phyloP scores from a whole-genome alignment of 2,329 filamentous ascomycete species.

The Neofusicoccum ribis region DNA sequence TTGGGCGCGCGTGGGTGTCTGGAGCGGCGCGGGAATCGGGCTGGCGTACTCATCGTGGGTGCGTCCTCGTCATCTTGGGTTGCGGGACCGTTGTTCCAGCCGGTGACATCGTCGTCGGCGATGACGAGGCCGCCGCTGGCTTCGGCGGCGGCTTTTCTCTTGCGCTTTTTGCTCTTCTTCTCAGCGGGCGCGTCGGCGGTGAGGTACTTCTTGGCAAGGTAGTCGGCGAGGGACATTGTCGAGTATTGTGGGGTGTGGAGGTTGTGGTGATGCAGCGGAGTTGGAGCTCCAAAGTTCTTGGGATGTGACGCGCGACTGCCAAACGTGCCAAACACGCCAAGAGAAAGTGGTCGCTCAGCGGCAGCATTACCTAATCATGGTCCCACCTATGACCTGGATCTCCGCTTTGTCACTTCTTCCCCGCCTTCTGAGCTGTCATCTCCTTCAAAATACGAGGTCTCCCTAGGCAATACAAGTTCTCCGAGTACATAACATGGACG shows the following conservation, averaged over 20 bases:
- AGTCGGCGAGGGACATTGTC: conserved; percentile 70
- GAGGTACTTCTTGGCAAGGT: conserved; percentile 90
- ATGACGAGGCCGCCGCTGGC: conserved; percentile 42
- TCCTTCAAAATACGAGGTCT: too few relatives aligned
- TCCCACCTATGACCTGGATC: background rate
- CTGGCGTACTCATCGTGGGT: conserved; percentile 41
- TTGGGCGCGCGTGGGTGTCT: conserved; percentile 26
- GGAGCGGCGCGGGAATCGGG: conserved; percentile 22
- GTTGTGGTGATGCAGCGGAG: conserved; percentile 1
- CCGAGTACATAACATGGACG: too few relatives aligned
- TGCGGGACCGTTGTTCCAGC: conserved; percentile 52
- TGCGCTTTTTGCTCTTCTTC: conserved; percentile 56
- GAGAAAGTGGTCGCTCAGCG: background rate
- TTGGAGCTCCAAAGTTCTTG: conserved; percentile 15
- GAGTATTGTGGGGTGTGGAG: background rate
- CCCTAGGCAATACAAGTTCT: too few relatives aligned
- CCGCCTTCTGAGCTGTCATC: background rate
- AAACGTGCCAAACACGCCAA: conserved; percentile 3
- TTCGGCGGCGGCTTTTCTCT: conserved; percentile 42
- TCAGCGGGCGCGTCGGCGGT: conserved; percentile 56
- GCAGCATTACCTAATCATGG: background rate
- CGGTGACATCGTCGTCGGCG: conserved; percentile 55
- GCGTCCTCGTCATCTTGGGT: conserved; percentile 60
- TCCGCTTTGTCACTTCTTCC: background rate
- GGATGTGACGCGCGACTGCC: conserved; percentile 12